A percentile compares a stretch with the other conserved stretches of the same genome.
Conservation (phyloP, 352 stramenopile genomes). For the Phytopythium ostracodes region DNA sequence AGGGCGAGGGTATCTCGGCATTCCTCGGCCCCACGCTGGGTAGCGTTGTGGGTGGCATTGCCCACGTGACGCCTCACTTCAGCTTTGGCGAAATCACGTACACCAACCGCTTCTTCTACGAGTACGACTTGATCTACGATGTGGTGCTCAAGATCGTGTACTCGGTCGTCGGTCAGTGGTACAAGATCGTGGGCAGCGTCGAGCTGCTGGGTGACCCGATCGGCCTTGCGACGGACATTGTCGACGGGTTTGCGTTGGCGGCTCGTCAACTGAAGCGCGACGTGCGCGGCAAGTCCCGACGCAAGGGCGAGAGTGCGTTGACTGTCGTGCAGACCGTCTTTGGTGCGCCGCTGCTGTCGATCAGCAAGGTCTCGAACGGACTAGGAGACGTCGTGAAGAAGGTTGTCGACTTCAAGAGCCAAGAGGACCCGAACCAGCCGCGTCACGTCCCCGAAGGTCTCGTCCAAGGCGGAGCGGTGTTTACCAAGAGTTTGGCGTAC, state of each 20-base stretch:
- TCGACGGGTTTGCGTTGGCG: slow-evolving; percentile 78
- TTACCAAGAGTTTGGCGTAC: slow-evolving; percentile 75
- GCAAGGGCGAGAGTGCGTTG: slow-evolving; percentile 77
- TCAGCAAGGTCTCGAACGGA: slow-evolving; percentile 84
- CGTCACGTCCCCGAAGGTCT: slow-evolving; percentile 75
- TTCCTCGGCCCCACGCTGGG: slow-evolving; percentile 79
- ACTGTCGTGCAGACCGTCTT: slow-evolving; percentile 82
- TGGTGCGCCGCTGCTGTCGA: slow-evolving; percentile 62
- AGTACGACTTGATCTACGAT: slow-evolving; percentile 78
- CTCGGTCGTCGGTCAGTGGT: slow-evolving; percentile 80
- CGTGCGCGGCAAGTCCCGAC: slow-evolving; percentile 64
- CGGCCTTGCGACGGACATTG: slow-evolving; percentile 80
- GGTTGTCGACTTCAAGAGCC: slow-evolving; percentile 72
- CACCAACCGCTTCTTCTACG: slow-evolving; percentile 80
- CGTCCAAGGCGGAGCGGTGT: slow-evolving; percentile 67
- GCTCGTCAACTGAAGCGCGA: slow-evolving; percentile 81
- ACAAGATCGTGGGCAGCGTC: slow-evolving; percentile 86
- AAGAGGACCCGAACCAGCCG: slow-evolving; percentile 63
- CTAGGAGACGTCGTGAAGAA: slow-evolving; percentile 86
- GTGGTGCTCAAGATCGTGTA: slow-evolving; percentile 72
- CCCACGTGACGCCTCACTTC: slow-evolving; percentile 82
- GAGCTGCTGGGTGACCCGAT: slow-evolving; percentile 83
- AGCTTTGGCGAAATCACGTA: slow-evolving; percentile 69
- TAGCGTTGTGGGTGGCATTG: slow-evolving; percentile 86
- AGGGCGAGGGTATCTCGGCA: slow-evolving; percentile 70